Evolutionary conservation across 306 rosid species (phyloP).

Genomic region (Lablab purpureus): DNA sequence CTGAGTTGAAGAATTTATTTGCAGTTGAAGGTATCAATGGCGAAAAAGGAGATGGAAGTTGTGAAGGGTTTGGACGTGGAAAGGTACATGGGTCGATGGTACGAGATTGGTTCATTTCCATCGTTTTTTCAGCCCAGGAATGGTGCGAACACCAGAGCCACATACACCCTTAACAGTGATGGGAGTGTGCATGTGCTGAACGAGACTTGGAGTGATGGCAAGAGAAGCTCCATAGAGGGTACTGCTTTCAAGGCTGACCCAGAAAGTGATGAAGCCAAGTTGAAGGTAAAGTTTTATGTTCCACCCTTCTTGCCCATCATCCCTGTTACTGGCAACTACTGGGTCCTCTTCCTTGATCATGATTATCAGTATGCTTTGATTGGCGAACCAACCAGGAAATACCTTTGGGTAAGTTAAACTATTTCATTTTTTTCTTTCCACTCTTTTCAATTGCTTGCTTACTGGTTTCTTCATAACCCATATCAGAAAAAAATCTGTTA

Average conservation of each 20-base stretch:
- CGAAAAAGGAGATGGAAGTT: constrained; percentile 69
- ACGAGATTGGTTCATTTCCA: constrained; percentile 89
- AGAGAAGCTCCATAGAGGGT: constrained; percentile 69
- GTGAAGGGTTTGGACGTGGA: constrained; percentile 65
- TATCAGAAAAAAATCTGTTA: no score
- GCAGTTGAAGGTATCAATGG: constrained; percentile 46
- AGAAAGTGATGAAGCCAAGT: constrained; percentile 78
- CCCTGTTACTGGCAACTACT: constrained; percentile 84
- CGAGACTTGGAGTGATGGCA: constrained; percentile 82
- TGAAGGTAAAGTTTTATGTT: constrained; percentile 79
- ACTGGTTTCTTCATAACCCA: no score
- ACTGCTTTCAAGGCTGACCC: constrained; percentile 78
- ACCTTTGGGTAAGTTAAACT: constrained; percentile 72
- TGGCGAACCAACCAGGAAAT: constrained; percentile 75
- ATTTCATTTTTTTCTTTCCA: no score
- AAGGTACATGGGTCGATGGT: constrained; percentile 93
- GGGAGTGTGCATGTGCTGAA: constrained; percentile 78
- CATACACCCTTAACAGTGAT: constrained; percentile 70
- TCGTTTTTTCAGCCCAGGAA: constrained; percentile 71
- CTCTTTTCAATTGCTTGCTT: no score
- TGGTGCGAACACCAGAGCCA: constrained; percentile 83
- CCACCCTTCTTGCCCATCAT: constrained; percentile 90
- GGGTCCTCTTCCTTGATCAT: constrained; percentile 77
- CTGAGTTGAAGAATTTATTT: not conserved
- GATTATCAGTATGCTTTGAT: constrained; percentile 76